Base-by-base conservation (phyloP, 352 stramenopile genomes). In the Pythium brassicae region DNA sequence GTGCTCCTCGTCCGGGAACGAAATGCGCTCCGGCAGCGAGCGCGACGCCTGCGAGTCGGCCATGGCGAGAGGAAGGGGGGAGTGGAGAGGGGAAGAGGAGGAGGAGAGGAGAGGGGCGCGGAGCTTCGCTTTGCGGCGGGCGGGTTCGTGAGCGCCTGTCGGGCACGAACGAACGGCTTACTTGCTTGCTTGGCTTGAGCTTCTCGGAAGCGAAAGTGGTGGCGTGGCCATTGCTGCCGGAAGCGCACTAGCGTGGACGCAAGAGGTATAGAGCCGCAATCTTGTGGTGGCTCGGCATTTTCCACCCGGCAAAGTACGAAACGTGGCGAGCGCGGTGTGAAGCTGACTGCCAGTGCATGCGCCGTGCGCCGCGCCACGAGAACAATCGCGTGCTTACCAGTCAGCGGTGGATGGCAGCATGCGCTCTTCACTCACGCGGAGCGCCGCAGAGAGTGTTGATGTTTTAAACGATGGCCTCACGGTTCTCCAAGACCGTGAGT, bases 21-120 rank as follows among this genome's bases (percentile, higher is more conserved):
- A 90, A 65, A 94, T 89, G 68, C 83, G 83, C 68, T 94, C 84
- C n/a, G 84, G 84, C 25, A 94, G 72, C 47, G 79, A 90, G 48
- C 79, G 78, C 35, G 71, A 65, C 54, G 74, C 26, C 46, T 64
- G 69, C n/a, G 68, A 44, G 15, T 35, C 54, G 34, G 37, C 50
- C 57, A 63, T 63, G 23, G 19, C 22, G 47, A n/a, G 40, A 3
- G 15, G 19, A 25, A 7, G 17, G 23, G 11, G 17, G 45, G 4
- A 23, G 14, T 27, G 4, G 23, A 35, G 22, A 14, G 0, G 17
- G 11, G 6, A 32, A 35, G 47, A 43, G 27, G n/a, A 19, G 20
- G 34, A 12, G 44, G 27, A 25, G 44, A 17, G 54, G 34, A 43
- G 1, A 7, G 12, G 29, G 15, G 25, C 34, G 9, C 25, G 23